These are phyloP conservation scores for Kwoniella bestiolae DNA, from an alignment of 768 basidiomycete species.

Conservation along the genomic window DNA sequence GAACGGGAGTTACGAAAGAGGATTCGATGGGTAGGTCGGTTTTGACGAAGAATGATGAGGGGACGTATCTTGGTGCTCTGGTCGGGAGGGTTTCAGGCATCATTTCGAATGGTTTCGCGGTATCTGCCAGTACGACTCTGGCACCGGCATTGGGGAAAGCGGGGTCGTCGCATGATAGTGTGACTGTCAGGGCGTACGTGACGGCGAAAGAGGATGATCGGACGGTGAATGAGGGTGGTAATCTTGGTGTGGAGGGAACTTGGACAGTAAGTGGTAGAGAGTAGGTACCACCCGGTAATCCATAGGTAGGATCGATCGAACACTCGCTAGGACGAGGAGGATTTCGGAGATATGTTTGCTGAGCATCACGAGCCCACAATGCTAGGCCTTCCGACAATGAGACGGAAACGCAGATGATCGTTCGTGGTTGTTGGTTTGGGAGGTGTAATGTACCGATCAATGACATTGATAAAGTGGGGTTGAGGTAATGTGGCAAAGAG, in stretches of 20 bases:
- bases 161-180: constrained; percentile 45
- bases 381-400: constrained; percentile 46
- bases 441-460: constrained; percentile 46
- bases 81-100: constrained; percentile 52
- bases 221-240: constrained; percentile 47
- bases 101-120: constrained; percentile 49
- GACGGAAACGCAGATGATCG: constrained; percentile 53
- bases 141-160: constrained; percentile 20
- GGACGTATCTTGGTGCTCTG: constrained; percentile 31
- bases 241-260: constrained; percentile 45
- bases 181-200: constrained; percentile 47
- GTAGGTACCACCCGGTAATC: constrained; percentile 50
- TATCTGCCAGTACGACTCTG: constrained; percentile 38
- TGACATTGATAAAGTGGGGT: constrained; percentile 49
- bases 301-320: constrained; percentile 28
- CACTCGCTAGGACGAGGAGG: constrained; percentile 27
- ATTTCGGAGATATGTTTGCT: constrained; percentile 27
- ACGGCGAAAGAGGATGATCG: constrained; percentile 42
- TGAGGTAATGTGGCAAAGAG: constrained; percentile 44
- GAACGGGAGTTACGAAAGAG: neutral
- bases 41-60: constrained; percentile 39
- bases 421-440: constrained; percentile 31
- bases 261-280: constrained; percentile 52
- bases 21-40: constrained; percentile 14
- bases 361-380: constrained; percentile 49